Conservation (phyloP, 306 rosid species). For the Geum urbanum region DNA sequence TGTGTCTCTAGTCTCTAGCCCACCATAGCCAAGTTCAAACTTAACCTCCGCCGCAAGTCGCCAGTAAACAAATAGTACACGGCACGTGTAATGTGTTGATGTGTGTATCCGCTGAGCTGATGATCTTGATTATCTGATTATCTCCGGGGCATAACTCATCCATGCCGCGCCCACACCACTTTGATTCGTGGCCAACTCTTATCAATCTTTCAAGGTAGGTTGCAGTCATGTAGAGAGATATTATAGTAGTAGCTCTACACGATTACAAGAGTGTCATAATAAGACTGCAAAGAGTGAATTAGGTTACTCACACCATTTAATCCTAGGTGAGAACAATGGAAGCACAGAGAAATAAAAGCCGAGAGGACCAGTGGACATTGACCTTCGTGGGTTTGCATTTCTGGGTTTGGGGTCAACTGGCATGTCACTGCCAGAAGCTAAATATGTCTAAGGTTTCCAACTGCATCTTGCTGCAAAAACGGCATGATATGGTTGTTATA, state of each 20-base stretch:
- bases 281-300: not conserved
- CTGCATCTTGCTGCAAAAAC: not conserved
- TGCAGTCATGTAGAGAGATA: no score
- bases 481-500: no score
- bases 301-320: not conserved
- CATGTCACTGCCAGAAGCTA: not conserved
- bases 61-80: not conserved
- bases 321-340: not conserved
- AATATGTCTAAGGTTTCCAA: not conserved
- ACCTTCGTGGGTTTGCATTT: not conserved
- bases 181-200: not conserved
- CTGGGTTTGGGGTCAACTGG: not conserved
- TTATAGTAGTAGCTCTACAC: no score
- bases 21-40: not conserved
- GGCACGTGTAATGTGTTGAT: no score
- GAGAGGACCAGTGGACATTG: not conserved
- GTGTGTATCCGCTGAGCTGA: not conserved
- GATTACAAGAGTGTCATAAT: no score
- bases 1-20: not conserved
- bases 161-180: not conserved
- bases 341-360: not conserved
- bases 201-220: not conserved
- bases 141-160: conserved; percentile 17
- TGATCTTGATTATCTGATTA: not conserved
- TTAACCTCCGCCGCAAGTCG: not conserved